These are phyloP conservation scores for Podosphaera fusca DNA, from an alignment of 2,329 filamentous ascomycete genomes.

Conservation along the genomic window DNA sequence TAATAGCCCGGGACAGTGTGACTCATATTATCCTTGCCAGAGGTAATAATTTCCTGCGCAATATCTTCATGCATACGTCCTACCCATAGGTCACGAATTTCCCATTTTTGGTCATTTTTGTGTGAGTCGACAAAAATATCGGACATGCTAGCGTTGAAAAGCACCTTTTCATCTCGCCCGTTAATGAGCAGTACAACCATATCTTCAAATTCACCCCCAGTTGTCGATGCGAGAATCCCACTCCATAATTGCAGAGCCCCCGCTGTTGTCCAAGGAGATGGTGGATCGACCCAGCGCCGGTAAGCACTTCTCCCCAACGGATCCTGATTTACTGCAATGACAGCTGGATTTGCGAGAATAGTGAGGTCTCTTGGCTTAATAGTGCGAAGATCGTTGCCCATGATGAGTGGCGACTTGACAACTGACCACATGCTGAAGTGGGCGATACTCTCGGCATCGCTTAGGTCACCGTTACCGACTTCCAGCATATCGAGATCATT, in stretches of 20 bases:
- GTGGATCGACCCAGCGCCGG: constrained; percentile 22
- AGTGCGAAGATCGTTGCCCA: constrained; percentile 14
- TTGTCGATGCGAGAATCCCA: constrained; percentile 19
- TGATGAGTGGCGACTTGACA: constrained; percentile 13
- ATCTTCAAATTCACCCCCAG: constrained; percentile 22
- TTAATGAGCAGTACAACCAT: constrained; percentile 27
- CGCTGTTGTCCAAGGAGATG: constrained; percentile 19
- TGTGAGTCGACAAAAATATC: constrained; percentile 28
- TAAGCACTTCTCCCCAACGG: constrained; percentile 18
- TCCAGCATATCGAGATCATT: constrained; percentile 16
- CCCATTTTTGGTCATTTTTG: constrained; percentile 23
- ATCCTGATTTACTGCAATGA: constrained; percentile 23
- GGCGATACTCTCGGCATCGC: constrained; percentile 17
- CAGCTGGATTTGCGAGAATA: constrained; percentile 21
- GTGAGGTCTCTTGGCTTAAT: constrained; percentile 17
- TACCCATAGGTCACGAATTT: constrained; percentile 31
- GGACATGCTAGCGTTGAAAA: constrained; percentile 25
- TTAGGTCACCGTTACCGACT: constrained; percentile 19
- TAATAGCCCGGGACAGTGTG: constrained; percentile 16
- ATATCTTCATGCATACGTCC: constrained; percentile 26
- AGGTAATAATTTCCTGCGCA: constrained; percentile 22
- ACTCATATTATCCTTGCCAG: constrained; percentile 14
- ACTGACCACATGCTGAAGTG: constrained; percentile 13
- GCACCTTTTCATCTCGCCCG: constrained; percentile 19
- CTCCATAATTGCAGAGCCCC: constrained; percentile 28